phyloP scores from a whole-genome alignment of 179 eudicot genomes.

The Silene coronaria region DNA sequence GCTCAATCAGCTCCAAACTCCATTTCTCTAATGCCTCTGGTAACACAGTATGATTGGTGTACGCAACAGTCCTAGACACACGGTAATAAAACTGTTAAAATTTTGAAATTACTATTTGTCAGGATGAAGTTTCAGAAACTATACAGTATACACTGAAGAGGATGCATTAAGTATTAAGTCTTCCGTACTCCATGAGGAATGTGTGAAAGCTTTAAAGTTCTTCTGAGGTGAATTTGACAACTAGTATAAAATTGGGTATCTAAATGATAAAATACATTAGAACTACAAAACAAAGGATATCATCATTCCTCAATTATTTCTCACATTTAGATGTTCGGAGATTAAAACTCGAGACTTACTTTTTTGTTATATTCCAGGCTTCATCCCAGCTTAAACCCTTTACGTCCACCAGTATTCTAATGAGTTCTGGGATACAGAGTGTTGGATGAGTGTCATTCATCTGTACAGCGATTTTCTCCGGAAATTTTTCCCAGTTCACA shows the following conservation, averaged over 20 bases:
- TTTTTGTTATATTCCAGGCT: conserved; percentile 81
- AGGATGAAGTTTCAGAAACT: background rate
- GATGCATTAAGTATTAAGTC: background rate
- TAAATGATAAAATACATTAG: background rate
- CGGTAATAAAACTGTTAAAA: conserved; percentile 12
- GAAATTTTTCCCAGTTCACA: conserved; percentile 71
- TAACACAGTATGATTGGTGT: conserved; percentile 76
- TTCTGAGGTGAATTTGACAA: background rate
- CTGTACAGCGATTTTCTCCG: conserved; percentile 89
- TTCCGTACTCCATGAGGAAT: background rate
- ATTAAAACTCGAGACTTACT: conserved; percentile 33
- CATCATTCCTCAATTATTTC: background rate
- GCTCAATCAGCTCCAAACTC: conserved; percentile 60
- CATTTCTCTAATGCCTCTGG: conserved; percentile 81
- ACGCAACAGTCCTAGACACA: conserved; percentile 66
- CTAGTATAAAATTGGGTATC: background rate
- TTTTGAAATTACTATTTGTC: background rate
- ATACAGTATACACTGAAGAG: background rate
- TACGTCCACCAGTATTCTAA: conserved; percentile 78
- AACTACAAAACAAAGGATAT: background rate
- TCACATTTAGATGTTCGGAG: background rate
- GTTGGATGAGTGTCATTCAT: conserved; percentile 98
- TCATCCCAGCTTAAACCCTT: conserved; percentile 73
- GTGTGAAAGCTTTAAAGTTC: conserved; percentile 2
- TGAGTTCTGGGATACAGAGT: conserved; percentile 87